These are phyloP conservation scores for Trichosporon inkin DNA, from an alignment of 1,284 basidiomycete species.

Conservation along the genomic window DNA sequence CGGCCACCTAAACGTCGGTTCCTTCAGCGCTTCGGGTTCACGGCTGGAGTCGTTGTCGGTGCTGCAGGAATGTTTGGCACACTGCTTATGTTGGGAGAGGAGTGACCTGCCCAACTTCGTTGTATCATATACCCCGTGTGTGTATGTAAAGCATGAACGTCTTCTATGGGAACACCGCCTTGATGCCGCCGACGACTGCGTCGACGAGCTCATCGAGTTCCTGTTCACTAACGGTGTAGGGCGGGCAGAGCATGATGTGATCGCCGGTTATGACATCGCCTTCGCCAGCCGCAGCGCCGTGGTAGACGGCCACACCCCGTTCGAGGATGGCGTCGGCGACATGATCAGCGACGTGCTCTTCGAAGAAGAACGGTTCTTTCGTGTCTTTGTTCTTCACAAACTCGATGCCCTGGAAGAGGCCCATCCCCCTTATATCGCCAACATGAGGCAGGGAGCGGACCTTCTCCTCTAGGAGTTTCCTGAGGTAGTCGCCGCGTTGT, in stretches of 20 bases:
- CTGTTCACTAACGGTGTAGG: conserved; percentile 33
- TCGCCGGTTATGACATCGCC: conserved; percentile 24
- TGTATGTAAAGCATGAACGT: not conserved
- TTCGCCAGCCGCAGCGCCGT: conserved; percentile 15
- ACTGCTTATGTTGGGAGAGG: not conserved
- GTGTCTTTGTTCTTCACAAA: conserved; percentile 52
- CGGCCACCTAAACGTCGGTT: conserved; percentile 1
- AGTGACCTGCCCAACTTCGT: not conserved
- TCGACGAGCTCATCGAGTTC: conserved; percentile 26
- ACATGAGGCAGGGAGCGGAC: conserved; percentile 25
- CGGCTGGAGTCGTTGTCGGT: not conserved
- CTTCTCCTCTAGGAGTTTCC: conserved; percentile 62
- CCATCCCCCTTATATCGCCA: conserved; percentile 54
- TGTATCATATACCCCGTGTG: conserved; percentile 1
- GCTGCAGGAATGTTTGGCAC: conserved; percentile 3
- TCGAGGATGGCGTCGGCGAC: conserved; percentile 29
- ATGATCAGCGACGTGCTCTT: conserved; percentile 23
- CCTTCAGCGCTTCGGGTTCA: not conserved
- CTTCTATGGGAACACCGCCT: conserved; percentile 13
- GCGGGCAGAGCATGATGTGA: conserved; percentile 41
- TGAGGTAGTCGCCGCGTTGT: conserved; percentile 61
- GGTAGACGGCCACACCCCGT: conserved; percentile 33
- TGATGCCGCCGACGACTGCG: conserved; percentile 24
- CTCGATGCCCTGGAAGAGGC: conserved; percentile 76
- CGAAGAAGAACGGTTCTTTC: conserved; percentile 29